phyloP scores from a whole-genome alignment of 2,329 filamentous ascomycete species.

The Colletotrichum cordylinicola region DNA sequence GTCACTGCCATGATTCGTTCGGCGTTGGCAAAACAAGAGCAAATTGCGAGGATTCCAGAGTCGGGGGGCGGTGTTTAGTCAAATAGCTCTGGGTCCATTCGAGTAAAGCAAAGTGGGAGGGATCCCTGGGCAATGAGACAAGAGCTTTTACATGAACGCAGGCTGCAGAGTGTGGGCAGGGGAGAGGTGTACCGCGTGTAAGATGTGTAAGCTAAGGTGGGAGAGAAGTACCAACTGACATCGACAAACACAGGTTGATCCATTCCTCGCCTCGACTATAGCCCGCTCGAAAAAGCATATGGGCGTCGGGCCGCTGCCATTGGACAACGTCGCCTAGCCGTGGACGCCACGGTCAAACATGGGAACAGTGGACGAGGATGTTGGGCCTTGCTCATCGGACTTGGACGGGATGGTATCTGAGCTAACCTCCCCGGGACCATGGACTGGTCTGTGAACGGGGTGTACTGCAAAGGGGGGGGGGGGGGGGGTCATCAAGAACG shows the following conservation, averaged over 20 bases:
- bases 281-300: constrained; percentile 7
- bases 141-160: neutral
- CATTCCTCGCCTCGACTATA: constrained; percentile 19
- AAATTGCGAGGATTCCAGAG: constrained; percentile 22
- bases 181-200: neutral
- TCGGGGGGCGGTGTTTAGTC: constrained; percentile 21
- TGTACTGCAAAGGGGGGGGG: neutral
- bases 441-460: neutral
- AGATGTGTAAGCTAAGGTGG: neutral
- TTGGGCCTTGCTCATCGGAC: neutral
- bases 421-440: constrained; percentile 1
- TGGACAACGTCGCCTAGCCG: constrained; percentile 8
- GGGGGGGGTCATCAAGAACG: neutral
- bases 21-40: constrained; percentile 20
- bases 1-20: constrained; percentile 29
- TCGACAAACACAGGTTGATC: constrained; percentile 4
- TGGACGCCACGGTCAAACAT: constrained; percentile 17
- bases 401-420: neutral
- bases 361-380: constrained; percentile 7
- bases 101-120: neutral
- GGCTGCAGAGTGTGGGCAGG: neutral
- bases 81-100: constrained; percentile 13
- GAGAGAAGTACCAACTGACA: neutral
- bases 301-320: neutral
- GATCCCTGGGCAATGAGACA: constrained; percentile 15